phyloP scores from a whole-genome alignment of 306 rosid species.

The Lathyrus oleraceus region DNA sequence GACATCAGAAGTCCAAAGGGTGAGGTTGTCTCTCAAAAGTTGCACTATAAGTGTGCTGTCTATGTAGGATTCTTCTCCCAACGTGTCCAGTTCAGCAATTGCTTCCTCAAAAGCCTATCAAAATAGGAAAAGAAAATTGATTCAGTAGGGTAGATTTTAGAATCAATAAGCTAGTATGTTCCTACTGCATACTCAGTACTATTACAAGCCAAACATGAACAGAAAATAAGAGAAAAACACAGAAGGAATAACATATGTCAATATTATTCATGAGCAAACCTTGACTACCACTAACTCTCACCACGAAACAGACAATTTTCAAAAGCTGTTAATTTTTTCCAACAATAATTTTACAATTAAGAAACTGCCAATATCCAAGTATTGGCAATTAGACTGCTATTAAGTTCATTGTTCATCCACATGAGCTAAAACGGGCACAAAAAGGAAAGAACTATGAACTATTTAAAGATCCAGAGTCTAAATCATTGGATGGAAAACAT shows the following conservation, averaged over 20 bases:
- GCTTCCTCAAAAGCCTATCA: slow-evolving; percentile 80
- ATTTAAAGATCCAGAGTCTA: no score
- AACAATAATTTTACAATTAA: no score
- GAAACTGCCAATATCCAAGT: no score
- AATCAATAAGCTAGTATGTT: slow-evolving; percentile 16
- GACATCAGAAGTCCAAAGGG: slow-evolving; percentile 85
- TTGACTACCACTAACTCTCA: no score
- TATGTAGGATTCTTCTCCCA: slow-evolving; percentile 85
- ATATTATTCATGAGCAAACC: slow-evolving; percentile 14
- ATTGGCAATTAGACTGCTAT: no score
- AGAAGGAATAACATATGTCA: slow-evolving; percentile 15
- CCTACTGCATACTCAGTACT: slow-evolving; percentile 8
- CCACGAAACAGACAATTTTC: no score
- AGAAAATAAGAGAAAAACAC: neutral
- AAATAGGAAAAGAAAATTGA: slow-evolving; percentile 15
- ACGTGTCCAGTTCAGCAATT: slow-evolving; percentile 80
- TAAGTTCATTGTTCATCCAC: no score
- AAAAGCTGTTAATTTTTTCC: no score
- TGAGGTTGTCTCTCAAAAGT: slow-evolving; percentile 78
- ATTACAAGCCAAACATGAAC: slow-evolving; percentile 25
- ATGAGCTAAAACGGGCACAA: no score
- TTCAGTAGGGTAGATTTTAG: slow-evolving; percentile 18
- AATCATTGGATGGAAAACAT: no score
- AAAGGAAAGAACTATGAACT: no score
- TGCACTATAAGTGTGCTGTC: slow-evolving; percentile 93